Evolutionary conservation across 805 yeast species (phyloP).

Genomic region (Wickerhamiella sergipiensis): DNA sequence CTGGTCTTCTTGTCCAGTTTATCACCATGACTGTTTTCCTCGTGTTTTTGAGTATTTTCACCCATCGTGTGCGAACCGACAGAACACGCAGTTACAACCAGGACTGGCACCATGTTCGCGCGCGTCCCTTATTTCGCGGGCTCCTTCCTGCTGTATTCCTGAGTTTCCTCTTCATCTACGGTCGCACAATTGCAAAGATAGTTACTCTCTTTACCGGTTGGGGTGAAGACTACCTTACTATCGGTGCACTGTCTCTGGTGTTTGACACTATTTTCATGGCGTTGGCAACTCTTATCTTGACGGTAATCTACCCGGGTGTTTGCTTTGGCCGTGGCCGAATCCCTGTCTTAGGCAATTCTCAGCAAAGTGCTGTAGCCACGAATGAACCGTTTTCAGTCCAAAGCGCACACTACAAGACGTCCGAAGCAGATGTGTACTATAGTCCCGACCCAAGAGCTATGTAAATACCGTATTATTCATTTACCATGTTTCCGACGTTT

Average conservation of each 20-base stretch:
- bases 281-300: background rate
- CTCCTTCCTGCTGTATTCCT: constrained; percentile 13
- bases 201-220: constrained; percentile 37
- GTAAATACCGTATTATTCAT: too few relatives aligned
- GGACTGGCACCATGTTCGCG: background rate
- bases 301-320: constrained; percentile 1
- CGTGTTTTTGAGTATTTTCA: constrained; percentile 1
- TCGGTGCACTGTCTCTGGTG: constrained; percentile 41
- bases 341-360: too few relatives aligned
- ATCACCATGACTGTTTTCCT: constrained; percentile 49
- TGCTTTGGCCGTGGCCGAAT: too few relatives aligned
- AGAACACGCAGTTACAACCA: background rate
- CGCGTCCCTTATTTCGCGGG: constrained; percentile 10
- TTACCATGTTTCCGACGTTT: too few relatives aligned
- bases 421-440: too few relatives aligned
- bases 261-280: constrained; percentile 42
- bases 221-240: constrained; percentile 45
- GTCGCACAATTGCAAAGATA: constrained; percentile 58
- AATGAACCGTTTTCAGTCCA: too few relatives aligned
- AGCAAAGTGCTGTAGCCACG: too few relatives aligned
- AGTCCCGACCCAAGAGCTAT: too few relatives aligned
- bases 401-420: too few relatives aligned
- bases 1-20: constrained; percentile 64
- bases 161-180: constrained; percentile 39
- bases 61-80: background rate